A percentile compares a stretch with the other conserved stretches of the same genome.
phyloP scores from a whole-genome alignment of 768 basidiomycete species.

The Boletus sensibilis region DNA sequence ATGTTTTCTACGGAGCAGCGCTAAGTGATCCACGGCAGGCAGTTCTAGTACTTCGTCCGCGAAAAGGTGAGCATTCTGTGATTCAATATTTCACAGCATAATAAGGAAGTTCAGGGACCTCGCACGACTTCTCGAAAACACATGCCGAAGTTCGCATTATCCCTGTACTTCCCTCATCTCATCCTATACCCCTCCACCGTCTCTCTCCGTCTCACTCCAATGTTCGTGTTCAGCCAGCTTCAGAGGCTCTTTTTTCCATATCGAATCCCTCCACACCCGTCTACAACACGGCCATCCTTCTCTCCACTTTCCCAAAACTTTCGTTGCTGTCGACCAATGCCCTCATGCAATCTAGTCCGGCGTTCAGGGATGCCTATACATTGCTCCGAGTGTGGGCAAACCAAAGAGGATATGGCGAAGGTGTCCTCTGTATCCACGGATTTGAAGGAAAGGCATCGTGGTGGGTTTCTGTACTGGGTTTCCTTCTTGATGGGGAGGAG shows the following conservation, averaged over 20 bases:
- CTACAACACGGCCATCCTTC: slow-evolving; percentile 77
- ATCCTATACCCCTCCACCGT: slow-evolving; percentile 63
- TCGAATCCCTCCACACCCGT: slow-evolving; percentile 59
- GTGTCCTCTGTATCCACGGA: slow-evolving; percentile 59
- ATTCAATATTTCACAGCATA: slow-evolving; percentile 18
- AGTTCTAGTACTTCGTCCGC: slow-evolving; percentile 58
- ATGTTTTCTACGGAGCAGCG: slow-evolving; percentile 59
- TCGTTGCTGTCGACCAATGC: slow-evolving; percentile 46
- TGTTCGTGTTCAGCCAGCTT: slow-evolving; percentile 41
- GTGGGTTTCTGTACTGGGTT: slow-evolving; percentile 65
- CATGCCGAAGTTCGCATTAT: slow-evolving; percentile 74
- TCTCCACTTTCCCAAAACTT: slow-evolving; percentile 36
- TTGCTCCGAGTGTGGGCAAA: slow-evolving; percentile 89
- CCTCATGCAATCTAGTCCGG: slow-evolving; percentile 49
- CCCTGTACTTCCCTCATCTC: slow-evolving; percentile 56
- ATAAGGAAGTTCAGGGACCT: slow-evolving; percentile 41
- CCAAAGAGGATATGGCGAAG: slow-evolving; percentile 74
- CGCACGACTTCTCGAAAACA: slow-evolving; percentile 63
- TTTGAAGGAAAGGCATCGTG: slow-evolving; percentile 66
- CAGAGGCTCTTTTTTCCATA: slow-evolving; percentile 5
- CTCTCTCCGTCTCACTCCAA: slow-evolving; percentile 78
- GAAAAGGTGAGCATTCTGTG: slow-evolving; percentile 43
- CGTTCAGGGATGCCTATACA: slow-evolving; percentile 71
- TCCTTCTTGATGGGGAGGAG: slow-evolving; percentile 70
- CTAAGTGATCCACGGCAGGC: slow-evolving; percentile 64